phyloP scores from a whole-genome alignment of 2,329 filamentous ascomycete genomes.

The Monilinia fructicola region DNA sequence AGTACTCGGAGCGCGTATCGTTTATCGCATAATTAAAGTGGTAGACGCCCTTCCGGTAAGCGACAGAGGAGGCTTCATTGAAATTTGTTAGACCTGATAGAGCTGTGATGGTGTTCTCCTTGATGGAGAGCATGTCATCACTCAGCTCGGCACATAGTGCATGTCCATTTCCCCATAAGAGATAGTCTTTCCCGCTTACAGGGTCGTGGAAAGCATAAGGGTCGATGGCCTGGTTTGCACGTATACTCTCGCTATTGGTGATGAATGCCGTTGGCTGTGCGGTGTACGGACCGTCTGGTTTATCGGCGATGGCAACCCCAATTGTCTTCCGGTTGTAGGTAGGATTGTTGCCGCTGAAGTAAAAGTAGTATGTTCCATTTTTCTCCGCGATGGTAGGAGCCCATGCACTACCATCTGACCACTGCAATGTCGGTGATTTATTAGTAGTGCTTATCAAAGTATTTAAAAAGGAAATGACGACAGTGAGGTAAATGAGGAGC shows the following conservation, averaged over 20 bases:
- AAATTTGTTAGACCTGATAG: neutral
- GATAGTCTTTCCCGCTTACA: neutral
- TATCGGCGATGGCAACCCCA: neutral
- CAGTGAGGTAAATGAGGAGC: too few species aligned
- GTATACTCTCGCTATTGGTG: neutral
- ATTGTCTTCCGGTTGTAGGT: neutral
- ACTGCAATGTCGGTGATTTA: neutral
- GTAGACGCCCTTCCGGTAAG: neutral
- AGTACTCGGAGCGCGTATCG: neutral
- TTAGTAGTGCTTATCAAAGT: too few species aligned
- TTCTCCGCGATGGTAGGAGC: neutral
- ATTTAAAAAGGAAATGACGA: too few species aligned
- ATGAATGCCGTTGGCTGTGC: neutral
- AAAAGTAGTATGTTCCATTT: neutral
- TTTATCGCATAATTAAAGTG: neutral
- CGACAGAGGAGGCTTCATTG: neutral
- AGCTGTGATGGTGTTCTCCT: neutral
- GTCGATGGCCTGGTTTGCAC: neutral
- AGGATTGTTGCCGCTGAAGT: neutral
- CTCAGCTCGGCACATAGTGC: neutral
- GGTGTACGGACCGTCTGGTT: neutral
- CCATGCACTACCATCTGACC: neutral
- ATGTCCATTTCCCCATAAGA: neutral
- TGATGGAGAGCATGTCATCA: neutral
- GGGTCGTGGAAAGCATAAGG: neutral